phyloP scores from a whole-genome alignment of 306 rosid genomes.

The Quercus gilva region DNA sequence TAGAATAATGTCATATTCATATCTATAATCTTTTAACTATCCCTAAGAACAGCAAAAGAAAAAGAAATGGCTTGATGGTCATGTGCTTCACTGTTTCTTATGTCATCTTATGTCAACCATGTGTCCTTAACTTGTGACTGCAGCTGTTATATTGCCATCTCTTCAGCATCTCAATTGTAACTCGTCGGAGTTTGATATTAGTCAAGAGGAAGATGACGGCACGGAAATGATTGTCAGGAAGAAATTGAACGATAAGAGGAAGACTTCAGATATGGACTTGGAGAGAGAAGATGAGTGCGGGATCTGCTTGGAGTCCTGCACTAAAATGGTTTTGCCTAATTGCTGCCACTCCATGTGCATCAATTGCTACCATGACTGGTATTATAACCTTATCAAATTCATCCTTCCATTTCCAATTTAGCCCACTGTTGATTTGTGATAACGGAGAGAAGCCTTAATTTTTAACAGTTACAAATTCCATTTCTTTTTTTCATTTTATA shows the following conservation, averaged over 20 bases:
- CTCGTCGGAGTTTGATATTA: conserved; percentile 31
- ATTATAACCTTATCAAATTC: background rate
- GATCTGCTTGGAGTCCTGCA: conserved; percentile 68
- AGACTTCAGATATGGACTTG: conserved; percentile 32
- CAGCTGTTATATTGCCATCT: conserved; percentile 78
- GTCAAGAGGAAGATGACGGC: conserved; percentile 33
- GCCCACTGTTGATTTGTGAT: background rate
- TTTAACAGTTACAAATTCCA: background rate
- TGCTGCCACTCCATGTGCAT: conserved; percentile 88
- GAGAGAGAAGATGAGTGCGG: conserved; percentile 84
- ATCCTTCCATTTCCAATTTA: background rate
- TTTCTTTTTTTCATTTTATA: conserved; percentile 20
- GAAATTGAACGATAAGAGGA: conserved; percentile 33
- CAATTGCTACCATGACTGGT: conserved; percentile 76
- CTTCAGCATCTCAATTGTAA: conserved; percentile 56
- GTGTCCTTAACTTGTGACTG: conserved; percentile 20
- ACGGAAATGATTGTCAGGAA: conserved; percentile 25
- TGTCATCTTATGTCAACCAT: background rate
- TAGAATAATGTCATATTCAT: background rate
- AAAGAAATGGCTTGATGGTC: background rate
- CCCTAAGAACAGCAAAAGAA: no score
- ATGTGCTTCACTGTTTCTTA: background rate
- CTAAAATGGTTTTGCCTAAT: conserved; percentile 74
- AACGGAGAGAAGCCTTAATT: background rate
- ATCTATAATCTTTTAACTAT: background rate